A percentile compares a stretch with the other conserved stretches of the same genome.
phyloP scores from a whole-genome alignment of 2,329 filamentous ascomycete species.

The Ascochyta fabae region DNA sequence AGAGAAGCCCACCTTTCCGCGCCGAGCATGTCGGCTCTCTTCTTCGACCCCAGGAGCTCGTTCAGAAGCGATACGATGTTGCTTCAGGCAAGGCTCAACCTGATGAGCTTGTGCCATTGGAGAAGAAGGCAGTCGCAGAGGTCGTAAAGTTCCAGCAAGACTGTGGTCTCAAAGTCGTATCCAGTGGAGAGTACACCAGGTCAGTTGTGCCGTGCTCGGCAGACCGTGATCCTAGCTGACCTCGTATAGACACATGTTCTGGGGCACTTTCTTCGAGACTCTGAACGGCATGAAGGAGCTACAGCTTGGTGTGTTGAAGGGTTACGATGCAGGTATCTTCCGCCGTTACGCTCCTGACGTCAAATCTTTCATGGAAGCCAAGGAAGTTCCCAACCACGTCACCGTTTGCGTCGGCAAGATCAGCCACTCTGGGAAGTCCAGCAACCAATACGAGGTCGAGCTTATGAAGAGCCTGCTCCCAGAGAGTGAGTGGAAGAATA shows the following conservation, averaged over 20 bases:
- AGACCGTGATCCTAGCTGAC: slow-evolving; percentile 17
- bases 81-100: slow-evolving; percentile 57
- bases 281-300: slow-evolving; percentile 63
- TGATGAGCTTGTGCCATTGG: slow-evolving; percentile 60
- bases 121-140: slow-evolving; percentile 69
- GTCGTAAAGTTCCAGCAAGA: slow-evolving; percentile 70
- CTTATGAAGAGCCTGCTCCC: slow-evolving; percentile 66
- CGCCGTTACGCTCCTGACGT: slow-evolving; percentile 67
- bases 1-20: slow-evolving; percentile 65
- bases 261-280: slow-evolving; percentile 63
- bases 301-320: slow-evolving; percentile 49
- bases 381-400: slow-evolving; percentile 59
- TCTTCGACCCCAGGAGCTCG: slow-evolving; percentile 68
- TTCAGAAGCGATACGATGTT: slow-evolving; percentile 63
- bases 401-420: slow-evolving; percentile 66
- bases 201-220: slow-evolving; percentile 14
- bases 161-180: slow-evolving; percentile 67
- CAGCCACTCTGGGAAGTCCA: slow-evolving; percentile 61
- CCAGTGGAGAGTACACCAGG: slow-evolving; percentile 70
- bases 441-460: slow-evolving; percentile 65
- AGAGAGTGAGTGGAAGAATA: slow-evolving; percentile 66
- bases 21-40: slow-evolving; percentile 77
- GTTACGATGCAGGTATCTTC: slow-evolving; percentile 61
- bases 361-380: slow-evolving; percentile 66
- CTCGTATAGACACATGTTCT: slow-evolving; percentile 57